Evolutionary conservation across 176 grass and related monocot genomes (phyloP).

Genomic region (Avena insularis): DNA sequence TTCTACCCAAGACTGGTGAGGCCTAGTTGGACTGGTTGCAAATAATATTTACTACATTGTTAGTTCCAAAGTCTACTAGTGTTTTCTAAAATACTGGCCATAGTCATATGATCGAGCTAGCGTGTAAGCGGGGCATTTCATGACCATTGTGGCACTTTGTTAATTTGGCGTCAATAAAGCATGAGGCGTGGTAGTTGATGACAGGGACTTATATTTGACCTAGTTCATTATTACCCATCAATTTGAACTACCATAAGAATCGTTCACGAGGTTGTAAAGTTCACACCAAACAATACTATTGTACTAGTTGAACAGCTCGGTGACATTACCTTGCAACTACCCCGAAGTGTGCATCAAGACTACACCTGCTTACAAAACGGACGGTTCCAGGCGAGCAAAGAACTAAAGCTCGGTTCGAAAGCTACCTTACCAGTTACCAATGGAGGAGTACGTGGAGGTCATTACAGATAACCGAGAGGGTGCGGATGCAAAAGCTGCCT

Average conservation of each 20-base stretch:
- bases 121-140: neutral
- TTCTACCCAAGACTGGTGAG: no score
- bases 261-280: neutral
- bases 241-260: neutral
- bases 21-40: no score
- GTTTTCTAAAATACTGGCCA: no score
- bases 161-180: neutral
- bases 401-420: neutral
- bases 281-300: neutral
- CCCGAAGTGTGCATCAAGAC: neutral
- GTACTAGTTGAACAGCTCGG: neutral
- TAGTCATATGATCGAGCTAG: neutral
- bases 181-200: neutral
- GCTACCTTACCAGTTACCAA: no score
- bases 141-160: neutral
- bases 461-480: neutral
- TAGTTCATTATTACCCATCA: neutral
- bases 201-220: neutral
- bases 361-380: neutral
- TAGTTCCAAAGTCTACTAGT: no score
- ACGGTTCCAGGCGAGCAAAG: neutral
- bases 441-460: neutral
- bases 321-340: constrained; percentile 7
- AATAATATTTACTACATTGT: no score
- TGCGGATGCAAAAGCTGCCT: neutral